Evolutionary conservation across 1,284 basidiomycete species (phyloP).

Genomic region (Leucoagaricus sp.): DNA sequence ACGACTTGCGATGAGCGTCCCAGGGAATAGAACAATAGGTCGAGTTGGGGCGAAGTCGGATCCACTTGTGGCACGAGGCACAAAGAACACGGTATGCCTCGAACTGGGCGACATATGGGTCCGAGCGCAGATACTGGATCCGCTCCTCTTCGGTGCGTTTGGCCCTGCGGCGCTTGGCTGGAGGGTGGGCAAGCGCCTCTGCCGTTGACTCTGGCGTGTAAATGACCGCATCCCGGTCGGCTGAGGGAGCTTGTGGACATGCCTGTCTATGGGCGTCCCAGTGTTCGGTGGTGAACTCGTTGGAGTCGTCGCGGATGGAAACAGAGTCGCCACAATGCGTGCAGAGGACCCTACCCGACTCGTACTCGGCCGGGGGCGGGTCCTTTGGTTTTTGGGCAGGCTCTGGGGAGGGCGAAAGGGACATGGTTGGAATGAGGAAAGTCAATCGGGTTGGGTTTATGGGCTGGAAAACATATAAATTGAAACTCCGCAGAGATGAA

Average conservation of each 20-base stretch:
- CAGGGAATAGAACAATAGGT: slow-evolving; percentile 84
- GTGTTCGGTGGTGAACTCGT: slow-evolving; percentile 62
- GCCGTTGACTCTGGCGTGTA: slow-evolving; percentile 15
- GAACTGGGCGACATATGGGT: slow-evolving; percentile 76
- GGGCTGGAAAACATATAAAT: slow-evolving; percentile 13
- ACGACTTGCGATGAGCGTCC: slow-evolving; percentile 76
- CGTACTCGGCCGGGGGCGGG: slow-evolving; percentile 40
- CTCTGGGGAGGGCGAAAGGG: slow-evolving; percentile 8
- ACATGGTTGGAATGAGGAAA: slow-evolving; percentile 20
- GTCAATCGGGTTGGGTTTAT: slow-evolving; percentile 19
- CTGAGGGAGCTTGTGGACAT: not conserved
- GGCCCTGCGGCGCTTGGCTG: slow-evolving; percentile 63
- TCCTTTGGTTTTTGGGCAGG: not conserved
- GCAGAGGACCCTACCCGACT: slow-evolving; percentile 64
- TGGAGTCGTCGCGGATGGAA: slow-evolving; percentile 65
- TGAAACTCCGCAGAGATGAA: slow-evolving; percentile 13
- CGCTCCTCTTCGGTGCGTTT: slow-evolving; percentile 79
- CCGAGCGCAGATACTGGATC: slow-evolving; percentile 68
- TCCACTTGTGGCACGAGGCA: slow-evolving; percentile 79
- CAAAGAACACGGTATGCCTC: slow-evolving; percentile 79
- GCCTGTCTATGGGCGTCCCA: slow-evolving; percentile 63
- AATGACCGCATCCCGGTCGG: slow-evolving; percentile 1
- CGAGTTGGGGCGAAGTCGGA: slow-evolving; percentile 75
- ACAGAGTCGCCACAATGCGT: slow-evolving; percentile 59
- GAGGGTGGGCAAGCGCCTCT: slow-evolving; percentile 36